Percentiles rank a stretch among this genome's conserved stretches.
Conservation (phyloP, 2,329 filamentous ascomycete genomes). For the Calonectria fujianensis region DNA sequence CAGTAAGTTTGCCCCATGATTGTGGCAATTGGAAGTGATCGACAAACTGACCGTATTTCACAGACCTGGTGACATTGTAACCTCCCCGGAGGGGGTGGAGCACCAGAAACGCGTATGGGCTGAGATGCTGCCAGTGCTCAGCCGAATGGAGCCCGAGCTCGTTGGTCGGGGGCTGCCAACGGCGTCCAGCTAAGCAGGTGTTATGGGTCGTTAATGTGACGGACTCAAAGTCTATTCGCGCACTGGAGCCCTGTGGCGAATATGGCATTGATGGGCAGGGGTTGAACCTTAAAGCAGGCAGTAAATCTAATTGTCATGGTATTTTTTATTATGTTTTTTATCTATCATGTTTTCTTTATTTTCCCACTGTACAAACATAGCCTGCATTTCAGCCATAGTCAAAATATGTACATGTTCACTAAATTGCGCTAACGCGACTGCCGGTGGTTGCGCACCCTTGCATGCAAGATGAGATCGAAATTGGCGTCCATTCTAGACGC, state of each 20-base stretch:
- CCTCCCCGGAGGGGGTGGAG: conserved; percentile 6
- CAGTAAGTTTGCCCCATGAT: background rate
- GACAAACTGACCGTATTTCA: conserved; percentile 13
- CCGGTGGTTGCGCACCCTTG: background rate
- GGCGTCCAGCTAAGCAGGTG: background rate
- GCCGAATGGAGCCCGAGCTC: conserved; percentile 10
- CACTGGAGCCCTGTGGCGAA: background rate
- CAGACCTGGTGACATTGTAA: conserved; percentile 14
- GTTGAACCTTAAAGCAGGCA: background rate
- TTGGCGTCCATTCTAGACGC: conserved; percentile 4
- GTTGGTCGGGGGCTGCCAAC: background rate
- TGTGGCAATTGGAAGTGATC: conserved; percentile 8
- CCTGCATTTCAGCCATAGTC: background rate
- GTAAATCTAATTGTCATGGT: background rate
- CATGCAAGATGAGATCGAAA: conserved; percentile 21
- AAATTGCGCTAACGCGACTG: background rate
- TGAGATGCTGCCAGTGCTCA: conserved; percentile 8
- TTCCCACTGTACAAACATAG: background rate
- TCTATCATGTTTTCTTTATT: background rate
- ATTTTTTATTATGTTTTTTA: background rate
- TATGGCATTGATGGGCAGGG: background rate
- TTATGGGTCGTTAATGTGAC: background rate
- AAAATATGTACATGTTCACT: background rate
- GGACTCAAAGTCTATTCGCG: background rate
- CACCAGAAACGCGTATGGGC: conserved; percentile 17